These are phyloP conservation scores for Oenanthe sinensis DNA, from an alignment of 129 eudicot genomes.

Conservation along the genomic window DNA sequence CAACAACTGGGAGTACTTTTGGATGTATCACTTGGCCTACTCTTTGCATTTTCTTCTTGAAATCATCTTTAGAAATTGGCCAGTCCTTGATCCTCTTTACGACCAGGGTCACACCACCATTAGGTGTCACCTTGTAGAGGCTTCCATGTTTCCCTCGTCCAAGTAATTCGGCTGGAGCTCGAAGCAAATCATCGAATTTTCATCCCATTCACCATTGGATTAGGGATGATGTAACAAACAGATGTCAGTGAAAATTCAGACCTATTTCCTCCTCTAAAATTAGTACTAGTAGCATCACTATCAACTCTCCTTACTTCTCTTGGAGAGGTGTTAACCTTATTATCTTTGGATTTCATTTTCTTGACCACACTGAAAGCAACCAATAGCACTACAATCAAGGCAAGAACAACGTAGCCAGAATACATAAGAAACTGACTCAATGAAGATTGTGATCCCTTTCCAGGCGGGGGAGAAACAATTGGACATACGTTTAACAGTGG, in stretches of 20 bases:
- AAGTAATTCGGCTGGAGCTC: conserved; percentile 67
- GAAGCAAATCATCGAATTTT: conserved; percentile 55
- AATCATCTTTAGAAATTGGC: conserved; percentile 48
- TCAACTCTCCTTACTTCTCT: conserved; percentile 22
- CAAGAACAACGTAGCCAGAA: conserved; percentile 39
- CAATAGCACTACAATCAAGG: conserved; percentile 25
- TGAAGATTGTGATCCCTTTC: conserved; percentile 14
- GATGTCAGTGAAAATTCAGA: conserved; percentile 70
- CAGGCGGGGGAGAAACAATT: conserved; percentile 11
- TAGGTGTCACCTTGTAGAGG: conserved; percentile 44
- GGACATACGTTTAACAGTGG: conserved; percentile 39
- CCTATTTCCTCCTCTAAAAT: conserved; percentile 29
- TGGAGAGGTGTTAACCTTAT: conserved; percentile 4
- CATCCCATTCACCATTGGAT: conserved; percentile 50
- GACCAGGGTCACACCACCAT: conserved; percentile 33
- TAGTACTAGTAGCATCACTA: conserved; percentile 28
- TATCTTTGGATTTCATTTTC: conserved; percentile 19
- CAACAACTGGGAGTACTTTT: conserved; percentile 47
- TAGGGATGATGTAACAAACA: conserved; percentile 30
- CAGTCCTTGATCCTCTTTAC: conserved; percentile 69
- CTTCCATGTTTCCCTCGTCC: conserved; percentile 66
- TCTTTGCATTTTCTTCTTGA: conserved; percentile 58
- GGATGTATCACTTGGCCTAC: conserved; percentile 50
- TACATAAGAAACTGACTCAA: conserved; percentile 30
- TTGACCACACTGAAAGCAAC: conserved; percentile 31